phyloP scores from a whole-genome alignment of 441 rosid species.

The Daphne laureola region DNA sequence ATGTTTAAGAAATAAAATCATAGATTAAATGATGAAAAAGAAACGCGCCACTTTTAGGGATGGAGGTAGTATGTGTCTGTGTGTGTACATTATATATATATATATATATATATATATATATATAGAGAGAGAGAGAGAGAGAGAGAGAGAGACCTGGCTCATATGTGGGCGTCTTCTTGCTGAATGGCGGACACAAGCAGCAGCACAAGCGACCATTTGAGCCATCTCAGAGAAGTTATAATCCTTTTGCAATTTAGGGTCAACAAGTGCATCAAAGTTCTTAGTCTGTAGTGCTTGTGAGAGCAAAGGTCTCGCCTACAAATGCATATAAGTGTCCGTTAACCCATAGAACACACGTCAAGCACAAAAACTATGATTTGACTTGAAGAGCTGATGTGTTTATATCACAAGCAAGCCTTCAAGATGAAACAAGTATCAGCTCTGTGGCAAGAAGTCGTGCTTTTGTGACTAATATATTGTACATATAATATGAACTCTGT shows the following conservation, averaged over 20 bases:
- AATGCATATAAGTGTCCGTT: constrained; percentile 11
- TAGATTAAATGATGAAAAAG: too few relatives aligned
- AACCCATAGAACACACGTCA: constrained; percentile 3
- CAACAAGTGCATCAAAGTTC: constrained; percentile 50
- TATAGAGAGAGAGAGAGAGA: too few relatives aligned
- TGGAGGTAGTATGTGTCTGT: too few relatives aligned
- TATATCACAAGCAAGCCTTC: too few relatives aligned
- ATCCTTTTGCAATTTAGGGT: constrained; percentile 33
- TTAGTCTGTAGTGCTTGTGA: constrained; percentile 36
- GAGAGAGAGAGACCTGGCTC: constrained; percentile 42
- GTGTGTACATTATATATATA: too few relatives aligned
- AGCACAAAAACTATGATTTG: neutral
- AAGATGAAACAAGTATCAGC: too few relatives aligned
- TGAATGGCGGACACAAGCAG: constrained; percentile 56
- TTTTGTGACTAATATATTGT: neutral
- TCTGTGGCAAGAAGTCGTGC: neutral
- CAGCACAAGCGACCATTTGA: constrained; percentile 56
- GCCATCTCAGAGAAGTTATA: constrained; percentile 36
- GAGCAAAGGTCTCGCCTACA: constrained; percentile 54
- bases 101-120: too few relatives aligned
- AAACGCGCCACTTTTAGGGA: too few relatives aligned
- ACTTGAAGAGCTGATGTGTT: neutral
- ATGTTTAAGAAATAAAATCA: too few relatives aligned
- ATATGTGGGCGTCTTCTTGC: constrained; percentile 48
- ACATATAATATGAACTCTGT: neutral